Conservation (phyloP, 129 eudicot genomes). For the Flaveria sonorensis region DNA sequence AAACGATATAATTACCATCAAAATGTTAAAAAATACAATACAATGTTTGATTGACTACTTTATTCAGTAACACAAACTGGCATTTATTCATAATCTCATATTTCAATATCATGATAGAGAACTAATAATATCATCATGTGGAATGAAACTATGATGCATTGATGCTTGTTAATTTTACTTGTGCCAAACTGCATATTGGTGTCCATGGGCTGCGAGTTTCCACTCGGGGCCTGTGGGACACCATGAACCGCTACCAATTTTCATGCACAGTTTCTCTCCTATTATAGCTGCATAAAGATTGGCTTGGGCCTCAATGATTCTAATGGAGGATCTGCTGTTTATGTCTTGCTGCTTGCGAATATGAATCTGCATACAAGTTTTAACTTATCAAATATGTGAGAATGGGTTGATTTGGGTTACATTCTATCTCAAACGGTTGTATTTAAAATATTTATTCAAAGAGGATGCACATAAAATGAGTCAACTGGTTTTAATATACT, state of each 20-base stretch:
- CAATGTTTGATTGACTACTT: constrained; percentile 9
- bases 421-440: background rate
- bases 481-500: background rate
- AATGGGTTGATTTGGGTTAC: background rate
- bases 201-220: constrained; percentile 80
- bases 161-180: constrained; percentile 36
- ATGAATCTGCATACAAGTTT: constrained; percentile 51
- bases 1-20: background rate
- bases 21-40: background rate
- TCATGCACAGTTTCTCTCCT: constrained; percentile 77
- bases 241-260: constrained; percentile 91
- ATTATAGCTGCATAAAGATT: constrained; percentile 80
- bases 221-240: constrained; percentile 79
- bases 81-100: constrained; percentile 12
- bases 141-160: background rate
- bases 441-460: background rate
- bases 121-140: constrained; percentile 12
- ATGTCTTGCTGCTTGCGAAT: constrained; percentile 66
- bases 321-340: constrained; percentile 69
- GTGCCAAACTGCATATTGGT: constrained; percentile 87
- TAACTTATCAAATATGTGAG: background rate
- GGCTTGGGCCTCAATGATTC: constrained; percentile 71
- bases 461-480: background rate
- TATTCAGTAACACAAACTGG: constrained; percentile 1
- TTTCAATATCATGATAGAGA: constrained; percentile 12